Conservation (phyloP, 495 filamentous ascomycete genomes). For the Daldinia childiae region DNA sequence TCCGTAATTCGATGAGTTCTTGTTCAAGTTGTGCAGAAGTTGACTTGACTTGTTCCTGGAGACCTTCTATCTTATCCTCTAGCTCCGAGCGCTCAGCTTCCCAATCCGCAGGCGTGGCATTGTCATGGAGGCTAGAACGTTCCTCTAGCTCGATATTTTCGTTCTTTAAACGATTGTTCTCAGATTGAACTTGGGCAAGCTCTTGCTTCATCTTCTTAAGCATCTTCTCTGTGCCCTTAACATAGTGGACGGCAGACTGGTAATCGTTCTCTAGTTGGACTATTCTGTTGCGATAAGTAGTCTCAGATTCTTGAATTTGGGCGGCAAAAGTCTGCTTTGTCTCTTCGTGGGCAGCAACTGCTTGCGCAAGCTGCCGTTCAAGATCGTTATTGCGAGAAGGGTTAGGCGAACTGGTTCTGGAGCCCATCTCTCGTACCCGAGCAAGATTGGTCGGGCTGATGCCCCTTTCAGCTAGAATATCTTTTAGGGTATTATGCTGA, state of each 20-base stretch:
- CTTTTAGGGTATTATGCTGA: slow-evolving; percentile 92
- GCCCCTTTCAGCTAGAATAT: slow-evolving; percentile 88
- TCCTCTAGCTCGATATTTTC: slow-evolving; percentile 73
- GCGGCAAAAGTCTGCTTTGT: slow-evolving; percentile 76
- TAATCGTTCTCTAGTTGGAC: slow-evolving; percentile 95
- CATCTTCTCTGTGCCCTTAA: slow-evolving; percentile 99
- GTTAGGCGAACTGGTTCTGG: slow-evolving; percentile 82
- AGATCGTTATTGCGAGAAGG: slow-evolving; percentile 83
- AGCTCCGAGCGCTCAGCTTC: slow-evolving; percentile 77
- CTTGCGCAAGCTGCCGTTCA: slow-evolving; percentile 86
- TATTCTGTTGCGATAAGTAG: slow-evolving; percentile 88
- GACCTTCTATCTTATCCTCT: slow-evolving; percentile 68
- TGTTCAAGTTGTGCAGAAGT: slow-evolving; percentile 74
- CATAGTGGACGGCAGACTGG: slow-evolving; percentile 99
- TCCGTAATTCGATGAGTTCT: slow-evolving; percentile 72
- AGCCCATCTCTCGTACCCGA: slow-evolving; percentile 59
- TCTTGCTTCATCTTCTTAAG: slow-evolving; percentile 98
- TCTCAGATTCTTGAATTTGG: slow-evolving; percentile 83
- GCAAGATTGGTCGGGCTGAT: slow-evolving; percentile 69
- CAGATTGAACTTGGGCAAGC: slow-evolving; percentile 83
- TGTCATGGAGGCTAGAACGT: slow-evolving; percentile 52
- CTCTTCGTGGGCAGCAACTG: slow-evolving; percentile 82
- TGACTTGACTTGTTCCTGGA: slow-evolving; percentile 72
- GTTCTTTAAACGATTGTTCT: slow-evolving; percentile 82
- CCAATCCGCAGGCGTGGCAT: slow-evolving; percentile 69